phyloP scores from a whole-genome alignment of 768 basidiomycete species.

The Galerina marginata region DNA sequence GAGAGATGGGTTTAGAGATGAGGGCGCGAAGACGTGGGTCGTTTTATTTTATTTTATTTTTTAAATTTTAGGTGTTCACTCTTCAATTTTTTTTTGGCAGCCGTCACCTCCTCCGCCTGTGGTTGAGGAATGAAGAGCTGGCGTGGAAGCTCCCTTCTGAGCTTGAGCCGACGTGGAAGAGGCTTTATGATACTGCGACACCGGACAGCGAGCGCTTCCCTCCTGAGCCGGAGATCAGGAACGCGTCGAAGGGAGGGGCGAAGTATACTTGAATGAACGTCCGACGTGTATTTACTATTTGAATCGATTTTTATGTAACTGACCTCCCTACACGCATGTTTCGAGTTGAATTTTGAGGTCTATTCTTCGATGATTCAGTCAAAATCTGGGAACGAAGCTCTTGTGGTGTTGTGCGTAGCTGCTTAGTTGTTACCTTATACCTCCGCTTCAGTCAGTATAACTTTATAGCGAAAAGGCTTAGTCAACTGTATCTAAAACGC shows the following conservation, averaged over 20 bases:
- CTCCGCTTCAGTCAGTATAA: too few relatives aligned
- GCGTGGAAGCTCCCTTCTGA: conserved; percentile 42
- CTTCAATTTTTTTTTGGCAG: conserved; percentile 17
- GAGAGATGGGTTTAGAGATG: conserved; percentile 47
- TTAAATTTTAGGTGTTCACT: too few relatives aligned
- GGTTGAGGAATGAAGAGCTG: conserved; percentile 43
- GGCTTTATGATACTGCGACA: conserved; percentile 36
- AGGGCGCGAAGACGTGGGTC: conserved; percentile 41
- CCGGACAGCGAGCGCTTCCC: conserved; percentile 43
- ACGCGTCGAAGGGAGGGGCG: conserved; percentile 10
- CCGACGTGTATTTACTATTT: not conserved
- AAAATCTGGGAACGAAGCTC: too few relatives aligned
- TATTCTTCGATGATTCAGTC: too few relatives aligned
- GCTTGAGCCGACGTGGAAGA: conserved; percentile 36
- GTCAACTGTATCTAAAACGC: too few relatives aligned
- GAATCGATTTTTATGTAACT: not conserved
- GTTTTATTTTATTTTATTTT: not conserved
- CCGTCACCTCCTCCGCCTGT: conserved; percentile 43
- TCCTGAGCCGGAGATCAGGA: conserved; percentile 36
- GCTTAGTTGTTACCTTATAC: too few relatives aligned
- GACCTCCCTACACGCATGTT: too few relatives aligned
- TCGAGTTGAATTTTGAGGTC: too few relatives aligned
- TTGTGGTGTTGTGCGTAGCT: too few relatives aligned
- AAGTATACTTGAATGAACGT: conserved; percentile 4
- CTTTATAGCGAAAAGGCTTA: too few relatives aligned